Percentiles rank a stretch among this genome's conserved stretches.
Evolutionary conservation across 768 basidiomycete species (phyloP).

Genomic region (Holtermannia corniformis): DNA sequence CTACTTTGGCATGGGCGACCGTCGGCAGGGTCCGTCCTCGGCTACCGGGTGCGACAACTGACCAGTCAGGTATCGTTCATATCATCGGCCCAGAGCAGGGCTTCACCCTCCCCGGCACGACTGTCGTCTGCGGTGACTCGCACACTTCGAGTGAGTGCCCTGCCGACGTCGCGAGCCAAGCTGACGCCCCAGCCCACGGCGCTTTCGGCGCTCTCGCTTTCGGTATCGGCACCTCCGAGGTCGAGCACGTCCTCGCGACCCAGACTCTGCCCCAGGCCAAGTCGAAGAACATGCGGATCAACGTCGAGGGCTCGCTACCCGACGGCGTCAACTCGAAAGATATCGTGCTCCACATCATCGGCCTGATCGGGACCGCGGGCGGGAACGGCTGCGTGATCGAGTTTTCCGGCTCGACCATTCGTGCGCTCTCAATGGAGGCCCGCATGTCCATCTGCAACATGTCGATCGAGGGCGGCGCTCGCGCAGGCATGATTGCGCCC

Average conservation of each 20-base stretch:
- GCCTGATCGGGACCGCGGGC: conserved; percentile 83
- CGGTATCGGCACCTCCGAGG: conserved; percentile 87
- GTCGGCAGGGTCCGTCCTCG: conserved; percentile 60
- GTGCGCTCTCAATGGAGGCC: conserved; percentile 77
- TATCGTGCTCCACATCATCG: conserved; percentile 82
- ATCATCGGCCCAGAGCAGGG: conserved; percentile 91
- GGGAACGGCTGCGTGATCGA: conserved; percentile 87
- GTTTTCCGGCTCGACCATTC: conserved; percentile 80
- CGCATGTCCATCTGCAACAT: conserved; percentile 73
- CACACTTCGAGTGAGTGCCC: conserved; percentile 70
- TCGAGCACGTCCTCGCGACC: conserved; percentile 87
- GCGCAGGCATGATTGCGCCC: conserved; percentile 86
- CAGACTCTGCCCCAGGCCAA: conserved; percentile 81
- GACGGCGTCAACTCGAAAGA: conserved; percentile 81
- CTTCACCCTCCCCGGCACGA: conserved; percentile 56
- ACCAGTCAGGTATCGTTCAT: conserved; percentile 61
- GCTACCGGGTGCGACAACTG: not conserved
- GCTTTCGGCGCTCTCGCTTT: conserved; percentile 89
- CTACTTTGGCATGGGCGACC: conserved; percentile 83
- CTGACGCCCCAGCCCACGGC: conserved; percentile 57
- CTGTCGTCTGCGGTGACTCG: conserved; percentile 76
- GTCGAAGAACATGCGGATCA: conserved; percentile 85
- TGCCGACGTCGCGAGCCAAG: not conserved
- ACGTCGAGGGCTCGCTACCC: conserved; percentile 67
- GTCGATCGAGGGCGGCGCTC: conserved; percentile 89